A percentile compares a stretch with the other conserved stretches of the same genome.
Evolutionary conservation across 164 flowering plant genomes (phyloP).

Genomic region (Umbilicus rupestris): DNA sequence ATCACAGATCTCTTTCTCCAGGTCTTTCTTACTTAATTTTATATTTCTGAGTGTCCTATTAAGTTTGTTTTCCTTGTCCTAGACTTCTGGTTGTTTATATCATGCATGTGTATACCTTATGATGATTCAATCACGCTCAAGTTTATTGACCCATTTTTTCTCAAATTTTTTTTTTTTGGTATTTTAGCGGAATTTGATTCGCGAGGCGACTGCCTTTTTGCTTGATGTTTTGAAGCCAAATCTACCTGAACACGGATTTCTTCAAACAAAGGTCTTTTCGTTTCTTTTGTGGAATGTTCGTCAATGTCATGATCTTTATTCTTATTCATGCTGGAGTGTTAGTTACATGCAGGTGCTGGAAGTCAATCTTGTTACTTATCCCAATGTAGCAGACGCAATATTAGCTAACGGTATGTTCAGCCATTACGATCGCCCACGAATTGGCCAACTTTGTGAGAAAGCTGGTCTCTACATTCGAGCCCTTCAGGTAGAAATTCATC

Average conservation of each 20-base stretch:
- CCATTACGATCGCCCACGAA: constrained; percentile 94
- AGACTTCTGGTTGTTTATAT: not conserved
- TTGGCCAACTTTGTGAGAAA: constrained; percentile 98
- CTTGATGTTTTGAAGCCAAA: constrained; percentile 75
- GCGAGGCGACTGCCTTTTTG: constrained; percentile 77
- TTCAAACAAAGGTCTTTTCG: constrained; percentile 56
- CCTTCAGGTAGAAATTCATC: constrained; percentile 77
- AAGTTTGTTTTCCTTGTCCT: no score
- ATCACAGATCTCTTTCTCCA: constrained; percentile 95
- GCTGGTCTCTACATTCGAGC: constrained; percentile 89
- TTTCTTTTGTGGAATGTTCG: no score
- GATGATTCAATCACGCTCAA: no score
- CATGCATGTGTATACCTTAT: no score
- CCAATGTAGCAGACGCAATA: constrained; percentile 98
- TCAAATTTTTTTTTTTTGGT: no score
- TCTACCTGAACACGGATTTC: constrained; percentile 60
- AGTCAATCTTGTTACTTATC: constrained; percentile 93
- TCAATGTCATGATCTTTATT: no score
- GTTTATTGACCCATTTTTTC: no score
- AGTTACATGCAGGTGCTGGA: constrained; percentile 61
- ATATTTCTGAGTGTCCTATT: no score
- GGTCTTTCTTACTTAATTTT: constrained; percentile 25
- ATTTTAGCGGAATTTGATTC: constrained; percentile 87
- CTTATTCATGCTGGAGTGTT: no score
- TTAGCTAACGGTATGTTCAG: constrained; percentile 98